These are phyloP conservation scores for Termitomyces sp. DNA, from an alignment of 768 basidiomycete genomes.

Conservation along the genomic window DNA sequence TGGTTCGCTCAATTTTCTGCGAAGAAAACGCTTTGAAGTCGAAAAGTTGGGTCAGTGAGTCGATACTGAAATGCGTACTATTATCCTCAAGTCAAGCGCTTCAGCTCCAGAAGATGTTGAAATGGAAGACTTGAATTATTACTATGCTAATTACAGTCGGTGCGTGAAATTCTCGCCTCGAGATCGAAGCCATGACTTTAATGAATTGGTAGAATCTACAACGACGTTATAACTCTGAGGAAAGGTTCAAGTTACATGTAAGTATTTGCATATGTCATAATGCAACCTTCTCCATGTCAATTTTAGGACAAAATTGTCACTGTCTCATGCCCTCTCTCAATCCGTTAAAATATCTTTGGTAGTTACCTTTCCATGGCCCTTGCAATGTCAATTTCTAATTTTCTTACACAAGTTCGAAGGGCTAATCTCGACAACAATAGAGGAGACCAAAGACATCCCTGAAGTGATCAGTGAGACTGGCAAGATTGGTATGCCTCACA, in stretches of 20 bases:
- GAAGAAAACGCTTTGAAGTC: conserved; percentile 89
- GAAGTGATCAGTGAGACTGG: conserved; percentile 91
- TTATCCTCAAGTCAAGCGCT: background rate
- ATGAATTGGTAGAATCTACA: conserved; percentile 65
- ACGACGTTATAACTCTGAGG: conserved; percentile 93
- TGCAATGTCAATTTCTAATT: background rate
- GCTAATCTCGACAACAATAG: conserved; percentile 86
- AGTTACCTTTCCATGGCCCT: conserved; percentile 3
- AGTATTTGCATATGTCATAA: conserved; percentile 20
- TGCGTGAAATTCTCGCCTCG: conserved; percentile 24
- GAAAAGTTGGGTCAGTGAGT: conserved; percentile 66
- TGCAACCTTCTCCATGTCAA: background rate
- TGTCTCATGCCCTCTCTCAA: conserved; percentile 93
- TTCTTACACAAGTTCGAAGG: conserved; percentile 68
- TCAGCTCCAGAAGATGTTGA: conserved; percentile 83
- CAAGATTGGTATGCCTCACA: conserved; percentile 87
- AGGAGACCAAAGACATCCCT: conserved; percentile 95
- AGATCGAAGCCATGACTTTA: conserved; percentile 3
- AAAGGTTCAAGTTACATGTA: conserved; percentile 96
- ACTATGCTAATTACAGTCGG: conserved; percentile 96
- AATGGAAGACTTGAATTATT: conserved; percentile 96
- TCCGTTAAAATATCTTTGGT: conserved; percentile 96
- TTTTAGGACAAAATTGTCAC: conserved; percentile 86
- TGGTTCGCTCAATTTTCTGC: conserved; percentile 8
- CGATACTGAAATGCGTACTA: background rate